Evolutionary conservation across 2,329 filamentous ascomycete genomes (phyloP).

Genomic region (Fusarium sororula): DNA sequence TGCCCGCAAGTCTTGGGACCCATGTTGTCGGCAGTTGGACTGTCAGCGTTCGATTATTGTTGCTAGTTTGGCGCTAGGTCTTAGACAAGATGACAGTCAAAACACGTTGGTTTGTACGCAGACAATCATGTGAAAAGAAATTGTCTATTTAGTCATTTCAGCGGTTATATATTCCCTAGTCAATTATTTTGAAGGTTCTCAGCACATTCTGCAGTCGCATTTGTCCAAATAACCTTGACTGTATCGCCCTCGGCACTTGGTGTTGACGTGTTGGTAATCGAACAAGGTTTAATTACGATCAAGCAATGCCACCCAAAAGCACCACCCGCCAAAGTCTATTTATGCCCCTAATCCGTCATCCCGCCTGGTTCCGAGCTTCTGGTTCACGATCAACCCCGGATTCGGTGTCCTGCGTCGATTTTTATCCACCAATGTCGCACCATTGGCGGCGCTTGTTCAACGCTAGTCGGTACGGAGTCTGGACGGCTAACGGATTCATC

Average conservation of each 20-base stretch:
- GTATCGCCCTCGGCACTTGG: not conserved
- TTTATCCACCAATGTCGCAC: not conserved
- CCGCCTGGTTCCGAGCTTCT: not conserved
- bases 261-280: too few relatives aligned
- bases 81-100: not conserved
- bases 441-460: not conserved
- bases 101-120: too few relatives aligned
- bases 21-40: not conserved
- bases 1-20: not conserved
- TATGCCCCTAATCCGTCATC: not conserved
- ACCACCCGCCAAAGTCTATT: not conserved
- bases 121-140: too few relatives aligned
- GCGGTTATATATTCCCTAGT: accelerated
- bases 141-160: accelerated
- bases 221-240: not conserved
- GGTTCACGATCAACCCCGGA: not conserved
- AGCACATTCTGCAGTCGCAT: not conserved
- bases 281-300: not conserved
- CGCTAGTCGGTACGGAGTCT: not conserved
- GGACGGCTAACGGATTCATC: not conserved
- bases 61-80: not conserved
- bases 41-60: not conserved
- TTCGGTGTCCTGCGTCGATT: not conserved
- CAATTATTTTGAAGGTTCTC: accelerated
- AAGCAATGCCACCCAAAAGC: not conserved